Percentiles rank a stretch among this genome's conserved stretches.
These are phyloP conservation scores for Cyanodermella asteris DNA, from an alignment of 2,329 filamentous ascomycete species.

Conservation along the genomic window DNA sequence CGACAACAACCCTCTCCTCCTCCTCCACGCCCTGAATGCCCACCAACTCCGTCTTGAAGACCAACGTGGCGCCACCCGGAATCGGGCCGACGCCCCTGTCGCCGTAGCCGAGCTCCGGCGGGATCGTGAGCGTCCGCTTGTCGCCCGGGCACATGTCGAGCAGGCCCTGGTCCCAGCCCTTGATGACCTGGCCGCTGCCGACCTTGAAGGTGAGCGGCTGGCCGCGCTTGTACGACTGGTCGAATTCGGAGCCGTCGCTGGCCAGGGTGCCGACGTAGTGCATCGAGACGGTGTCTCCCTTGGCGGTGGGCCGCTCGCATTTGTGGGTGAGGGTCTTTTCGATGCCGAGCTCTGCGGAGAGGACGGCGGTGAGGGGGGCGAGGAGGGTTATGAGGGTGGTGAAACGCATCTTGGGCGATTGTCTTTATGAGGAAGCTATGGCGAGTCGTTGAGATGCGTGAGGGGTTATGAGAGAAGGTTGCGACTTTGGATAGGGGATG, in stretches of 20 bases:
- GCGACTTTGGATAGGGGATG: too few species aligned
- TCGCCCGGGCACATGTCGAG: conserved; percentile 91
- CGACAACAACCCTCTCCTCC: conserved; percentile 15
- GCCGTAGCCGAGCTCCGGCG: conserved; percentile 71
- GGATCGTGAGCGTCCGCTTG: conserved; percentile 73
- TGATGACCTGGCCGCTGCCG: conserved; percentile 66
- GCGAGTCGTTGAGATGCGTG: too few species aligned
- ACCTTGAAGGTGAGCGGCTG: conserved; percentile 58
- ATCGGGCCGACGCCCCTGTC: conserved; percentile 58
- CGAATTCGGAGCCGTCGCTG: conserved; percentile 21
- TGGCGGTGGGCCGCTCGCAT: conserved; percentile 22
- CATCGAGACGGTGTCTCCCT: conserved; percentile 25
- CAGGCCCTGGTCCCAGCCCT: conserved; percentile 84
- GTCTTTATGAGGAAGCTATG: not conserved
- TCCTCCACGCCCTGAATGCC: conserved; percentile 51
- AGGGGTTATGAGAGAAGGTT: too few species aligned
- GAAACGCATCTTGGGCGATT: conserved; percentile 3
- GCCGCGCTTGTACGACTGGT: conserved; percentile 50
- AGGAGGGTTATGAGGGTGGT: conserved; percentile 4
- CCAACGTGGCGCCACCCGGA: conserved; percentile 54
- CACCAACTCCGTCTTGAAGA: conserved; percentile 84
- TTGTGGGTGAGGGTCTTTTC: conserved; percentile 19
- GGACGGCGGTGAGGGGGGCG: conserved; percentile 1
- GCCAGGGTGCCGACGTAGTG: conserved; percentile 29
- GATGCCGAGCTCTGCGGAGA: conserved; percentile 14